Evolutionary conservation across 495 filamentous ascomycete species (phyloP), one percentile per base, ranked within the genome.

Genomic region (Massariosphaeria phaeospora): DNA sequence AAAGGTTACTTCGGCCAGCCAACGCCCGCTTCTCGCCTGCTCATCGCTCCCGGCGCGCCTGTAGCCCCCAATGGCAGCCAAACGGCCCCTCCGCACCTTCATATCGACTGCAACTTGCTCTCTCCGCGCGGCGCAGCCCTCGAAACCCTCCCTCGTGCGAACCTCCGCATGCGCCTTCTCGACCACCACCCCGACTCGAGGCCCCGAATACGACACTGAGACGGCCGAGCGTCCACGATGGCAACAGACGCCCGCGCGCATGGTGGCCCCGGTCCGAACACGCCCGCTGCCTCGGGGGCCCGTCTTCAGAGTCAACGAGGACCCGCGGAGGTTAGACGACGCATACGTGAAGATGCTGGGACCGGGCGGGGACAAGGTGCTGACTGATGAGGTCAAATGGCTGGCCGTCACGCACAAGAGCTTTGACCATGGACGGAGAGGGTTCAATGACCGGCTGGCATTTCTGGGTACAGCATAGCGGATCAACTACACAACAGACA

Each of bases 351-450:
- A 72, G 23, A 68, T 96, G 51, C 72, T 96, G 46, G 88, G 91
- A 18, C 69, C 69, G 48, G 76, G 79, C 48, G 86, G 88, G 59
- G 78, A 84, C 50, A 75, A 78, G 58, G 63, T 91, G 67, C 76
- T 97, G 57, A 83, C 83, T 29, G 89, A 96, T 2, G 90, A 97
- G 72, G 75, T 91, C 61, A 96, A 96, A 72, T 99, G 91, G 93
- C 77, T 96, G 60, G 91, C 91, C 10, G 80, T 99, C 52, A 99
- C 93, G 33, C 93, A 99, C 70, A 96, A 96, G 82, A 95, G 89
- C 70, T 97, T 96, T 69, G 93, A 97, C 72, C 89, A 96, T 62
- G 93, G 89, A 42, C 76, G 89, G 65, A 83, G 90, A 73, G 90
- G 90, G 10, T 96, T 86, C 73, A 99, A 97, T 69, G 91, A 96